A percentile compares a stretch with the other conserved stretches of the same genome.
These are phyloP conservation scores for Trebouxia sp. DNA, from an alignment of 139 green algal genomes.

Conservation along the genomic window DNA sequence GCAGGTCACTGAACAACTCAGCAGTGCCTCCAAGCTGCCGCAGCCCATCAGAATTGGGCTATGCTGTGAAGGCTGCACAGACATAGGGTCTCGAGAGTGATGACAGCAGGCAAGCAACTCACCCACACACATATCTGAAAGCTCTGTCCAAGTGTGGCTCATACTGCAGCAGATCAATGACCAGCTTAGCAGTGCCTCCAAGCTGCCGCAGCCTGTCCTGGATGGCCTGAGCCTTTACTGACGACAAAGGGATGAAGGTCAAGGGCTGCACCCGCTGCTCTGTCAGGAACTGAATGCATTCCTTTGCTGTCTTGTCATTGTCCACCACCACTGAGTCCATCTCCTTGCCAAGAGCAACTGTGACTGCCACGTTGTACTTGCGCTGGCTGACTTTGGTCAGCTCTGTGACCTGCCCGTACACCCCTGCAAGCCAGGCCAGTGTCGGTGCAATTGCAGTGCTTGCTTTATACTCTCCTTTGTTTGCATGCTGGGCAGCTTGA, in stretches of 20 bases:
- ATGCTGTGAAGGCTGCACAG: too few species aligned
- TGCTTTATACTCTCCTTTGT: too few species aligned
- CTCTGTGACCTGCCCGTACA: constrained; percentile 83
- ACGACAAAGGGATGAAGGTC: constrained; percentile 88
- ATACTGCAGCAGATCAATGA: constrained; percentile 82
- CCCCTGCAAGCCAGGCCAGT: constrained; percentile 49
- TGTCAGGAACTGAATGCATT: constrained; percentile 74
- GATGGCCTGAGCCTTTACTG: constrained; percentile 61
- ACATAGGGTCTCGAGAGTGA: too few species aligned
- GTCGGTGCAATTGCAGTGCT: neutral
- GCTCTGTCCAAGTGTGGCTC: constrained; percentile 66
- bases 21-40: constrained; percentile 73
- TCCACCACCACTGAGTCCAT: constrained; percentile 93
- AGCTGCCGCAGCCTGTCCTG: constrained; percentile 82
- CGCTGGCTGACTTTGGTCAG: constrained; percentile 74
- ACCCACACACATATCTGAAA: constrained; percentile 75
- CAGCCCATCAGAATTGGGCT: too few species aligned
- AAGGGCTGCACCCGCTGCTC: constrained; percentile 74
- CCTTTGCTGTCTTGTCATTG: constrained; percentile 65
- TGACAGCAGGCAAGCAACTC: too few species aligned
- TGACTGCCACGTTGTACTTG: constrained; percentile 87
- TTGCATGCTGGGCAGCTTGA: too few species aligned
- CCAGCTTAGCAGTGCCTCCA: constrained; percentile 73
- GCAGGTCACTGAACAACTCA: constrained; percentile 82
- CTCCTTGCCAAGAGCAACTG: constrained; percentile 81